Percentiles rank a stretch among this genome's conserved stretches.
phyloP scores from a whole-genome alignment of 768 basidiomycete species.

The Pleurotus sapidus region DNA sequence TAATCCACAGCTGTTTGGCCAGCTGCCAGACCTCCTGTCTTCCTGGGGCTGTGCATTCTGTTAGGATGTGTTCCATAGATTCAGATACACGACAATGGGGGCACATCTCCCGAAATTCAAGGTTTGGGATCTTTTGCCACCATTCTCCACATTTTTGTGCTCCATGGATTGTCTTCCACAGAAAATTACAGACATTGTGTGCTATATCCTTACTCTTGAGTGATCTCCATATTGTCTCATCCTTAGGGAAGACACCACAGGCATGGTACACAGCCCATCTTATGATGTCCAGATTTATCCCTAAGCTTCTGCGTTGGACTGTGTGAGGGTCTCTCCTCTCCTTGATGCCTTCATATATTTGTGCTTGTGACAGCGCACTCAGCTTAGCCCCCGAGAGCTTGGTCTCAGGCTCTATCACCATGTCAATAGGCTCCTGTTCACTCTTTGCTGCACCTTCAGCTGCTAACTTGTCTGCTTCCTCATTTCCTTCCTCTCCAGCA shows the following conservation, averaged over 20 bases:
- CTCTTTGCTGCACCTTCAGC: conserved; percentile 12
- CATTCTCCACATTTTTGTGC: conserved; percentile 20
- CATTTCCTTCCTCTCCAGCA: conserved; percentile 14
- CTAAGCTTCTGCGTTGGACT: not conserved
- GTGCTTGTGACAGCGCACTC: conserved; percentile 11
- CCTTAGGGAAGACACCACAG: not conserved
- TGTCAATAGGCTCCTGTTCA: not conserved
- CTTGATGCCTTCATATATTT: conserved; percentile 11
- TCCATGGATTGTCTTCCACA: conserved; percentile 21
- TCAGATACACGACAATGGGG: conserved; percentile 7
- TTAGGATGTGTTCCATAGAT: conserved; percentile 25
- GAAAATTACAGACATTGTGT: conserved; percentile 5
- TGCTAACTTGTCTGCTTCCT: conserved; percentile 20
- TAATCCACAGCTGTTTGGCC: conserved; percentile 12
- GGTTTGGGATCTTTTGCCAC: conserved; percentile 16
- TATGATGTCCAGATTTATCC: not conserved
- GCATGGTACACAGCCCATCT: not conserved
- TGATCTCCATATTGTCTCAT: conserved; percentile 10
- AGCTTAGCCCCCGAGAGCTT: conserved; percentile 13
- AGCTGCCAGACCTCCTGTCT: conserved; percentile 20
- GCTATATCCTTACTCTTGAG: conserved; percentile 11
- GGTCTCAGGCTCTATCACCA: not conserved
- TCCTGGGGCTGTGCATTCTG: conserved; percentile 17
- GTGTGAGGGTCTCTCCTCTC: not conserved
- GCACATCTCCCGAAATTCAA: conserved; percentile 9